Evolutionary conservation across 2,329 filamentous ascomycete species (phyloP), one percentile per base, ranked within the genome.

Genomic region (Xenosphaeropsis pyriputrescens): DNA sequence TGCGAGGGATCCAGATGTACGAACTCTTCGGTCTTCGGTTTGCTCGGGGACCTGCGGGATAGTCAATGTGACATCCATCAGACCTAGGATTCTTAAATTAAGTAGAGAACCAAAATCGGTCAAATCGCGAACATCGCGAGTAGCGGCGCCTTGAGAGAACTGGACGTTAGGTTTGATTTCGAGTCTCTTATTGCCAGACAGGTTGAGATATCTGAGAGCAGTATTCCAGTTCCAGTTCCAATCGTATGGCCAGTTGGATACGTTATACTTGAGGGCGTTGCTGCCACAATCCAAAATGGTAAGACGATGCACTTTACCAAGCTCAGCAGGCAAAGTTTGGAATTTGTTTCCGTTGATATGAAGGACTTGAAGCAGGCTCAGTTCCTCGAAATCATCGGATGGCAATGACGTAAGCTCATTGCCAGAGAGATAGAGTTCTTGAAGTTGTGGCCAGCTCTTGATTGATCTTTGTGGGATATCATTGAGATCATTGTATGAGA

Each of bases 181-280:
- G 26, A 98, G 63, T 36, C 89, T 78, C 58, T 94, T 95, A 63
- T 98, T 98, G 37, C 91, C 91, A 1, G 89, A 96, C 52, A 98
- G 68, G 53, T 96, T 98, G 44, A 98, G 77, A 53, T 93, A 98
- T 45, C 88, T 82, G 46, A 98, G 64, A 50, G 95, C 93, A 35
- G 83, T 85, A 52, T 98, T 98, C 68, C 91, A 84, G 53, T 96
- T 96, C 91, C 91, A 98, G 52, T 98, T 98, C 91, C 91, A 98
- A 56, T 98, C 91, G 55, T 98, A 98, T 0, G 89, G 91, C 68
- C 93, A 94, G 53, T 98, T 98, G 19, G 86, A 91, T 35, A 98
- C 93, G 55, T 98, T 98, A 70, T 98, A 98, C 59, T 96, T 98
- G 40, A 98, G 67, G 16, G 75, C 78, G 54, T 98, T 98, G 67